Base-by-base conservation (phyloP, 129 eudicot species). In the Artemisia annua region DNA sequence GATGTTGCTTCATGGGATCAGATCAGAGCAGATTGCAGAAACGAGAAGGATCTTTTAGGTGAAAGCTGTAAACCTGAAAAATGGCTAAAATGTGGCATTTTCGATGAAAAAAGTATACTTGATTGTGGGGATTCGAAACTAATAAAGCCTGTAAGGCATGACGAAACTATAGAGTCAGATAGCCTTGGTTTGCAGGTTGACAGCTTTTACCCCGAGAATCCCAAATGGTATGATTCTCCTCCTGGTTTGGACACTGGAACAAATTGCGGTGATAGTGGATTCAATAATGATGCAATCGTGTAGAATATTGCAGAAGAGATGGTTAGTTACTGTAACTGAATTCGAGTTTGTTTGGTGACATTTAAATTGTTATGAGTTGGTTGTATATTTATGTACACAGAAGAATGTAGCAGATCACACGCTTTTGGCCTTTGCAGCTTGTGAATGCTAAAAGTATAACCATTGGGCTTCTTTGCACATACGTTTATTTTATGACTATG, bases 141-240 rank as follows among this genome's bases (percentile, higher is more conserved):
- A 39, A 84, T 76, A 63, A 92, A 92, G 84, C 83, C 92, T 49
- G 53, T 85, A 67, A 82, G 94, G 81, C 79, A 87, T 83, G 98
- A 83, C 26, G 96, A 84, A 61, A 30, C 78, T 39, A 7, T 39
- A 59, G 96, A 86, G 50, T 44, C 88, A 52, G 96, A 92, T 81
- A 83, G 90, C 79, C 95, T 92, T 80, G 85, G 86, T 81, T 75
- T 92, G 77, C 96, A 88, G 69, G 97, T 92, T 26, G 95, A 92
- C 53, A 83, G 82, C 75, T 92, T 92, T 74, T 89, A 92, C 66
- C 96, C 94, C 4, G 96, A 89, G 78, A 87, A 89, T 82, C 87
- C 96, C 4, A 92, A 92, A 77, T 92, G 98, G 98, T 92, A 83
- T 46, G 98, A 92, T 53, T 92, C 96, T 71, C 91, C 96, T 52